Evolutionary conservation across 2,329 filamentous ascomycete genomes (phyloP).

Genomic region (Penicillium thymicola): DNA sequence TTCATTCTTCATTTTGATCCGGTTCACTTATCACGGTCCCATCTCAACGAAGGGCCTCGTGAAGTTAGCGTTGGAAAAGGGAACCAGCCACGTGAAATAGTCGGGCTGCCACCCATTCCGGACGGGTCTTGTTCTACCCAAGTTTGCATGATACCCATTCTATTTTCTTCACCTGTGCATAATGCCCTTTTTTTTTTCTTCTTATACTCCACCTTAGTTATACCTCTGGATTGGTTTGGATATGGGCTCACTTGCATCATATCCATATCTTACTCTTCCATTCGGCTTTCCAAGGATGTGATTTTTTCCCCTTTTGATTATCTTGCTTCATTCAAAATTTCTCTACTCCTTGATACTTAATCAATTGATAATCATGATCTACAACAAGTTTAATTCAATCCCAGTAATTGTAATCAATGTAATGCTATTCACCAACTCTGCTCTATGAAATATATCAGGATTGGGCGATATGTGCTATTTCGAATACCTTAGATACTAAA

Average conservation of each 20-base stretch:
- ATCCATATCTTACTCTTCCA: neutral
- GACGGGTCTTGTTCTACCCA: slow-evolving; percentile 1
- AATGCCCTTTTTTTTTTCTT: neutral
- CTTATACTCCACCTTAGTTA: neutral
- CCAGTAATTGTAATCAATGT: neutral
- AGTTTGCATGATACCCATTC: slow-evolving; percentile 11
- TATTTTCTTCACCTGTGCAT: neutral
- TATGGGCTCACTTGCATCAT: neutral
- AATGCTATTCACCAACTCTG: neutral
- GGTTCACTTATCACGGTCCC: neutral
- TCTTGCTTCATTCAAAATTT: neutral
- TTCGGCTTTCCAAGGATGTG: neutral
- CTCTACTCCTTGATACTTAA: neutral
- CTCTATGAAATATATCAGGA: neutral
- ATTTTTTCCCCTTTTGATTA: neutral
- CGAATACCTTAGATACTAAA: neutral
- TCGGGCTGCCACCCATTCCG: neutral
- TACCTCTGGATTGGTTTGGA: neutral
- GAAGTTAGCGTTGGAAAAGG: neutral
- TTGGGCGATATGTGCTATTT: neutral
- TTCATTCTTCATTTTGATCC: neutral
- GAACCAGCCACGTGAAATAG: neutral
- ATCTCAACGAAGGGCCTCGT: slow-evolving; percentile 1
- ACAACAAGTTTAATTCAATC: neutral
- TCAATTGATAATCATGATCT: neutral